phyloP scores from a whole-genome alignment of 805 yeast genomes.

The Priceomyces castillae region DNA sequence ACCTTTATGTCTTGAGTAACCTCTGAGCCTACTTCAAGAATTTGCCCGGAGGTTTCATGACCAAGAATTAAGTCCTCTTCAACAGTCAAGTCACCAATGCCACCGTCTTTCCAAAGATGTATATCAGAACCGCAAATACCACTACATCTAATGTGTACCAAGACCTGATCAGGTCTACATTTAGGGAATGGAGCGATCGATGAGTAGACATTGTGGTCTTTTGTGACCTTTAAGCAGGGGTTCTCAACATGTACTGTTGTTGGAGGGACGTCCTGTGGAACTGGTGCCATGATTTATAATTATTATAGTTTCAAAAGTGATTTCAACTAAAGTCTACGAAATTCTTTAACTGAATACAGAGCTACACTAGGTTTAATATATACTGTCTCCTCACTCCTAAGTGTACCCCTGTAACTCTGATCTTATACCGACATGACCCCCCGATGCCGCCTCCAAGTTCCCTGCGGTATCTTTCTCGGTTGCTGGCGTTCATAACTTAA shows the following conservation, averaged over 20 bases:
- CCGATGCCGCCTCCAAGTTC: not conserved
- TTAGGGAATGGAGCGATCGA: constrained; percentile 6
- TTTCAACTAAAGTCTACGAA: too few species aligned
- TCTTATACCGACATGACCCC: not conserved
- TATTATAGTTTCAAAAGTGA: too few species aligned
- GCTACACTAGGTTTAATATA: too few species aligned
- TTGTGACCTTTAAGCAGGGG: constrained; percentile 6
- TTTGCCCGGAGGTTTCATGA: constrained; percentile 47
- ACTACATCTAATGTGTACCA: constrained; percentile 19
- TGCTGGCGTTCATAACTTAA: not conserved
- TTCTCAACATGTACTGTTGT: not conserved
- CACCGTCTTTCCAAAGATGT: constrained; percentile 20
- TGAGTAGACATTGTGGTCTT: constrained; percentile 3
- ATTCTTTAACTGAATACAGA: too few species aligned
- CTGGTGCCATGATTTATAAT: constrained; percentile 4
- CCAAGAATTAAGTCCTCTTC: constrained; percentile 38
- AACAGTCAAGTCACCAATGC: constrained; percentile 29
- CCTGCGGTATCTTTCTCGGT: not conserved
- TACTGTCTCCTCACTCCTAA: not conserved
- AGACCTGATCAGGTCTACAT: constrained; percentile 16
- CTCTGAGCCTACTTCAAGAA: constrained; percentile 48
- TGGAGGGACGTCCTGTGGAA: constrained; percentile 2
- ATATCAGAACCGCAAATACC: constrained; percentile 25
- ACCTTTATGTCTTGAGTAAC: constrained; percentile 40
- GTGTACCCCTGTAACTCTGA: not conserved